Evolutionary conservation across 495 filamentous ascomycete species (phyloP).

Genomic region (Aspergillus nanangensis): DNA sequence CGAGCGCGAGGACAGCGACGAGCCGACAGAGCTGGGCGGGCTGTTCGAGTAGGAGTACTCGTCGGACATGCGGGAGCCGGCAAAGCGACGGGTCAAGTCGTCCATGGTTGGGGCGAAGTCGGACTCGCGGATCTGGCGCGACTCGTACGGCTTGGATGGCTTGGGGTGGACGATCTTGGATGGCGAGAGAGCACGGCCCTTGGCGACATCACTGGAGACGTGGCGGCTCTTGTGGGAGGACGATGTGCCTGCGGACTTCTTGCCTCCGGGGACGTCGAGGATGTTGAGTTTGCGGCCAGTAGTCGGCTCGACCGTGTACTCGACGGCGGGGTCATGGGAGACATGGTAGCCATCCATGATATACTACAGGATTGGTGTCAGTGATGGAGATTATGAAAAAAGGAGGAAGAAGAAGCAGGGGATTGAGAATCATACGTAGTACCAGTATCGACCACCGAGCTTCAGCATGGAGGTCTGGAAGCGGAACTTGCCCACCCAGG

Average conservation of each 20-base stretch:
- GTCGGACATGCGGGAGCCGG: conserved; percentile 65
- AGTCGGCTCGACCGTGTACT: conserved; percentile 90
- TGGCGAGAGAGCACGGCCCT: conserved; percentile 79
- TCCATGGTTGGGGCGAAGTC: conserved; percentile 70
- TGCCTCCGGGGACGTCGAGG: conserved; percentile 58
- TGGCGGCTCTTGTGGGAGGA: conserved; percentile 26
- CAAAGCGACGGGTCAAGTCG: conserved; percentile 69
- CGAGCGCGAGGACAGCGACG: conserved; percentile 66
- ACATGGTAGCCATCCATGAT: conserved; percentile 99
- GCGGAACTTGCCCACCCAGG: conserved; percentile 93
- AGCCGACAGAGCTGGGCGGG: conserved; percentile 70
- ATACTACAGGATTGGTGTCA: conserved; percentile 54
- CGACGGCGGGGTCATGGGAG: conserved; percentile 90
- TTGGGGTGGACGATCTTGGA: conserved; percentile 89
- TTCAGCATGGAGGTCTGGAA: conserved; percentile 83
- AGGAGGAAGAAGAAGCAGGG: conserved; percentile 11
- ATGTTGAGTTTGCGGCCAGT: conserved; percentile 91
- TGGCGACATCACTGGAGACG: conserved; percentile 61
- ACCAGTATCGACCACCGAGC: conserved; percentile 93
- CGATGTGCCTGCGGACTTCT: conserved; percentile 20
- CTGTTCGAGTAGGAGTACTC: conserved; percentile 58
- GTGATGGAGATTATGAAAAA: conserved; percentile 1
- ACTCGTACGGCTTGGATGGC: conserved; percentile 80
- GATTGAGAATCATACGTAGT: conserved; percentile 88
- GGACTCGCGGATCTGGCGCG: conserved; percentile 74